These are phyloP conservation scores for Pisolithus sp. DNA, from an alignment of 768 basidiomycete species.

Conservation along the genomic window DNA sequence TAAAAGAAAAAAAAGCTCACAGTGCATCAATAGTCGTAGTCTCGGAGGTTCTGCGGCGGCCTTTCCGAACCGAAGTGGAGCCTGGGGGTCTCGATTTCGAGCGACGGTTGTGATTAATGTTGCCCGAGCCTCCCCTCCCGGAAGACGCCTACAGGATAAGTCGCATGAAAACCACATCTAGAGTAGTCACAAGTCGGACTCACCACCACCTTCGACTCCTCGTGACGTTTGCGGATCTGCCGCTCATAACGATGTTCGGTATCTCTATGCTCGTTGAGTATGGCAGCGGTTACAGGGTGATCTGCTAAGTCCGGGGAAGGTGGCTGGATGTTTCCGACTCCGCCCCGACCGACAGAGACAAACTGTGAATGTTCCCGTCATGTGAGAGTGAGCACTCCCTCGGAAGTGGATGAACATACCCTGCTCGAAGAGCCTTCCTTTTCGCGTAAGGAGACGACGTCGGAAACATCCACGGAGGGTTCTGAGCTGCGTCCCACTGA, in stretches of 20 bases:
- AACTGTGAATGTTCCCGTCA: conserved; percentile 1
- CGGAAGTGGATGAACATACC: not conserved
- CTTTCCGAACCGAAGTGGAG: conserved; percentile 3
- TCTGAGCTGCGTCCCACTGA: not conserved
- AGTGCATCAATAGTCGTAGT: not conserved
- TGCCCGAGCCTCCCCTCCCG: conserved; percentile 22
- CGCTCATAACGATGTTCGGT: conserved; percentile 12
- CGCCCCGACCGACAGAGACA: conserved; percentile 20
- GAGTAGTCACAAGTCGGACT: not conserved
- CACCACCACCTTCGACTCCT: conserved; percentile 14
- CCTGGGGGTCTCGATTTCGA: conserved; percentile 1
- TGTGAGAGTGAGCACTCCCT: not conserved
- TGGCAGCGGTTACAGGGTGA: conserved; percentile 20
- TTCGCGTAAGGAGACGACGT: not conserved
- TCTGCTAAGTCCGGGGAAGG: conserved; percentile 3
- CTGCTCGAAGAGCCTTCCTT: not conserved
- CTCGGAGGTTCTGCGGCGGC: conserved; percentile 2
- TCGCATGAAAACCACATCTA: not conserved
- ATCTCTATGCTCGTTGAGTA: conserved; percentile 15
- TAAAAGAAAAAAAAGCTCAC: not conserved
- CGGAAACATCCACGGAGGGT: not conserved
- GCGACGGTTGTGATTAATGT: conserved; percentile 15
- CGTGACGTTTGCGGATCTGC: conserved; percentile 8
- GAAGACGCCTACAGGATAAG: conserved; percentile 15
- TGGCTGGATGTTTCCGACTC: conserved; percentile 18